Evolutionary conservation across 768 basidiomycete genomes (phyloP).

Genomic region (Lyophyllum decastes): DNA sequence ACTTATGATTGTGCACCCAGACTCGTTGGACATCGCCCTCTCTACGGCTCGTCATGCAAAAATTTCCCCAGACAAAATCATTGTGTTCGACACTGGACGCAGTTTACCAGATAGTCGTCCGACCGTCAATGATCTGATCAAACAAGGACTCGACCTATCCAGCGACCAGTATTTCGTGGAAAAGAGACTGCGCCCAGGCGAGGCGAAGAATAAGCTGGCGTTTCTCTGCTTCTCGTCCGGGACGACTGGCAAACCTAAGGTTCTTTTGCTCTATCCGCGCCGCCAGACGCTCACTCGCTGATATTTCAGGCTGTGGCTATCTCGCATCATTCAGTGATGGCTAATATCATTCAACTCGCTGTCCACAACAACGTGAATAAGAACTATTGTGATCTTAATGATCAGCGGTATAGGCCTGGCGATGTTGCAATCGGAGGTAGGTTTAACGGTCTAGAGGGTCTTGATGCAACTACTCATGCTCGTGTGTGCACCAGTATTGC

Average conservation of each 20-base stretch:
- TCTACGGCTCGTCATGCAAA: slow-evolving; percentile 39
- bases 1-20: slow-evolving; percentile 49
- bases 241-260: slow-evolving; percentile 78
- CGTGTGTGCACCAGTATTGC: slow-evolving; percentile 43
- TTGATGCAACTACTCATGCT: background rate
- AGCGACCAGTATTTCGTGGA: slow-evolving; percentile 43
- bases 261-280: slow-evolving; percentile 16
- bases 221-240: slow-evolving; percentile 73
- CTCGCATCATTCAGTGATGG: slow-evolving; percentile 58
- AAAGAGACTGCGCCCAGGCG: slow-evolving; percentile 51
- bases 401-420: slow-evolving; percentile 56
- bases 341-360: slow-evolving; percentile 63
- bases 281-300: background rate
- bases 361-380: slow-evolving; percentile 52
- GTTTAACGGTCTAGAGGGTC: slow-evolving; percentile 10
- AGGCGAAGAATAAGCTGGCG: slow-evolving; percentile 70
- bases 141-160: slow-evolving; percentile 42
- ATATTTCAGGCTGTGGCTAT: slow-evolving; percentile 57
- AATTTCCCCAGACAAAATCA: slow-evolving; percentile 41
- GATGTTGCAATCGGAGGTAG: slow-evolving; percentile 62
- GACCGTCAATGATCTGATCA: slow-evolving; percentile 49
- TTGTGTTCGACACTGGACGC: slow-evolving; percentile 36
- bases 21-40: slow-evolving; percentile 41
- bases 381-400: slow-evolving; percentile 42
- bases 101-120: slow-evolving; percentile 15